Base-by-base conservation (phyloP, 83 land plant genomes). In the Picea mariana region DNA sequence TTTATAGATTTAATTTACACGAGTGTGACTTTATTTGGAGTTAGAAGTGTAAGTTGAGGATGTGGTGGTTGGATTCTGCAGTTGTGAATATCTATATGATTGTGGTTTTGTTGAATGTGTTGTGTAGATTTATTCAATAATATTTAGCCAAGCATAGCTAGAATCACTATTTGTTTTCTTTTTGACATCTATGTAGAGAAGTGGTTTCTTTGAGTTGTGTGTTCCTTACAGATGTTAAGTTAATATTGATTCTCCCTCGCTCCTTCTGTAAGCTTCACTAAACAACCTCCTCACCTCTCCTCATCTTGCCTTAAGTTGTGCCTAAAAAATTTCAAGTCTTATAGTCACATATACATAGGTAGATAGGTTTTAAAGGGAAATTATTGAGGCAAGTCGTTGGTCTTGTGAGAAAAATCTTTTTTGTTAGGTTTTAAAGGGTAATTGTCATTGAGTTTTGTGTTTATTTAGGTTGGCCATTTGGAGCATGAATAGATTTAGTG, bases 101-200 rank as follows among this genome's bases (percentile, higher is more conserved):
- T 83, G 89, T 85, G 23, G 79, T 87, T 42, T 87, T 87, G 7
- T 87, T 90, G 89, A 90, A 90, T 80, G 78, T 90, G 21, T 85
- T 81, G 75, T 90, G 91, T 34, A 85, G 83, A 81, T 89, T 90
- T 61, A 90, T 90, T 79, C 87, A 87, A 84, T 90, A 90, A 75
- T 23, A 5, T 58, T 61, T 67, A 67, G 69, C 64, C 42, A 11
- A 12, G 44, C 44, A 31, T 20, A 65, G 69, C 27, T 61, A 59
- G 79, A 65, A 8, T 40, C 34, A 60, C 77, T 20, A 40, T 62
- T 26, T 79, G 17, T 67, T 3, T 16, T 21, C 64, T n/a, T n/a
- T 3, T 66, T 55, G 58, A 55, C 77, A 4, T 75, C n/a, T 76
- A 65, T 16, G 13, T 27, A 34, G 42, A 13, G 24, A 55, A 9